Evolutionary conservation across 345 rosid species (phyloP), one percentile per base, ranked within the genome.

Genomic region (Eucalyptus virginea): DNA sequence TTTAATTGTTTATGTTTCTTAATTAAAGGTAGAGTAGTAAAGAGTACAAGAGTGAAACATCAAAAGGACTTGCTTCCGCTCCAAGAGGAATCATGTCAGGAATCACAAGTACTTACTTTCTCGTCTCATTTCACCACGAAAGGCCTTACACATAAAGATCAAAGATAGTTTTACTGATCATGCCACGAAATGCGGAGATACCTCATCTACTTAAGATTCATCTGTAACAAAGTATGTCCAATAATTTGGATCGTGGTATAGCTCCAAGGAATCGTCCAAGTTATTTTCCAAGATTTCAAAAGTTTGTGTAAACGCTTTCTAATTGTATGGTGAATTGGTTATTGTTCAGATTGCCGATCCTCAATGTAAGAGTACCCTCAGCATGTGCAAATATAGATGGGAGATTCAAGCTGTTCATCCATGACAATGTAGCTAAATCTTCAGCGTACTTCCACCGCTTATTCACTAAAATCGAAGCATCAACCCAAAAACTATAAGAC

Each of bases 281-380:
- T 62, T 13, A 62, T 0, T 62, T 30, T 30, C 34, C 72, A 62
- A 62, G 34, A 62, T 62, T 30, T 62, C 9, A 62, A 62, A 62
- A 28, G 17, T 23, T 23, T 5, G 4, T 26, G 1, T 58, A 62
- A 62, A 62, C 10, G 3, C 72, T 62, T 62, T 62, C 2, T 30
- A 30, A 62, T 62, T 30, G 9, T 30, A 13, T 2, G 19, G 19
- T 65, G 37, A 15, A 65, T 10, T 65, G 37, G 18, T n/a, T 65
- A n/a, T 23, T 4, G 72, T 0, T 65, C 3, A 0, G 32, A 65
- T 65, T 65, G 72, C 19, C 5, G 1, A 26, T 15, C 72, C 72
- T 7, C 72, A 65, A 65, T 65, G 72, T 65, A 30, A 62, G 34
- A 62, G 18, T 62, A 62, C 1, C 18, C 72, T 62, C 34, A 30